These are phyloP conservation scores for Daldinia grandis DNA, from an alignment of 495 filamentous ascomycete genomes.

Conservation along the genomic window DNA sequence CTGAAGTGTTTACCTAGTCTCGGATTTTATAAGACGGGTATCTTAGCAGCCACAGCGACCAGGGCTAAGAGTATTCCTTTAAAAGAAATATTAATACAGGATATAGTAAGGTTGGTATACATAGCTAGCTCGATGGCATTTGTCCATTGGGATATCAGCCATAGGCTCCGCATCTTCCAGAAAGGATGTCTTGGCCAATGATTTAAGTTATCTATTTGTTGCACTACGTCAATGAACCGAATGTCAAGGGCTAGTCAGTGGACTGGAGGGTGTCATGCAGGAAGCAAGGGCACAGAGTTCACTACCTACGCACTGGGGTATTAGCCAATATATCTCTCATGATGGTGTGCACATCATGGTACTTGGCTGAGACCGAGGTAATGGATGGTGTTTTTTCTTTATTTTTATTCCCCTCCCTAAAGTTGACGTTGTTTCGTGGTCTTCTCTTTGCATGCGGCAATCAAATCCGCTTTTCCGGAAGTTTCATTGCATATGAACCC, in stretches of 20 bases:
- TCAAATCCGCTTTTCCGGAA: slow-evolving; percentile 38
- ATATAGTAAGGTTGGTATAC: slow-evolving; percentile 11
- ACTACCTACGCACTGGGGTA: slow-evolving; percentile 38
- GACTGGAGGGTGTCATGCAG: slow-evolving; percentile 39
- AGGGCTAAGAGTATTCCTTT: slow-evolving; percentile 2
- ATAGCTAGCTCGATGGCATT: slow-evolving; percentile 20
- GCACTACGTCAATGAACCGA: slow-evolving; percentile 35
- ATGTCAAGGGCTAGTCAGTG: slow-evolving; percentile 18
- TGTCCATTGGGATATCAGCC: slow-evolving; percentile 39
- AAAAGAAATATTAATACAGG: neutral
- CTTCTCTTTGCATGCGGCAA: slow-evolving; percentile 36
- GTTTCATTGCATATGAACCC: slow-evolving; percentile 41
- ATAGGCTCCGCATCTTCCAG: slow-evolving; percentile 37
- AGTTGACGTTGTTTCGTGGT: slow-evolving; percentile 24
- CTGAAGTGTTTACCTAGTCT: slow-evolving; percentile 17
- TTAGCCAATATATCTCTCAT: slow-evolving; percentile 38
- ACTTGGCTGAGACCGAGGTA: slow-evolving; percentile 37
- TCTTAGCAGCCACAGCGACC: slow-evolving; percentile 14
- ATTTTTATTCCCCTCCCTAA: slow-evolving; percentile 17
- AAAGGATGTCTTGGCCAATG: slow-evolving; percentile 24
- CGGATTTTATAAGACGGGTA: slow-evolving; percentile 7
- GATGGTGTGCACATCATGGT: slow-evolving; percentile 32
- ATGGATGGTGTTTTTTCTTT: slow-evolving; percentile 22
- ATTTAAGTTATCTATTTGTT: slow-evolving; percentile 7
- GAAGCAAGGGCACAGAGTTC: slow-evolving; percentile 34